Evolutionary conservation across 2,329 filamentous ascomycete species (phyloP), one percentile per base, ranked within the genome.

Genomic region (Colletotrichum musicola): DNA sequence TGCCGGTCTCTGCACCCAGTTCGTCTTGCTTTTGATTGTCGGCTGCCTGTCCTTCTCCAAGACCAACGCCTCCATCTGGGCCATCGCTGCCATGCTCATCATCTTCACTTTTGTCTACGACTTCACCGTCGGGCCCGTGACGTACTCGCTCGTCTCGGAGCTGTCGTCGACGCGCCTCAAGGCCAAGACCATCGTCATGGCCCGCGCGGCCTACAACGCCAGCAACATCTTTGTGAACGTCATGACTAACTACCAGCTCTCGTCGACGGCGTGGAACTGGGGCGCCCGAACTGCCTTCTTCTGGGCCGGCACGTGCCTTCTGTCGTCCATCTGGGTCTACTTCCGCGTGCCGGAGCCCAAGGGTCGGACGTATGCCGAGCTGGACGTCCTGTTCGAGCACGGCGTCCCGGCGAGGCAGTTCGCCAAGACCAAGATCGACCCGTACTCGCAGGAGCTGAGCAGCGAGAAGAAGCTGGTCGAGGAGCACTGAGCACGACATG

Each of bases 81-180:
- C 84, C 69, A 75, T 86, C 50, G 81, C 82, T 35, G 72, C 80
- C 69, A 75, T 89, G 73, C 77, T 88, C 4, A 80, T 89, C 49
- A 74, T 86, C 46, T 87, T 84, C 71, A 86, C 84, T 0, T 84
- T 87, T 61, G 77, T 84, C 2, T 89, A 88, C 75, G 85, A 86
- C 76, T 81, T 85, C 62, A 85, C 85, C 1, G 81, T 88, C 13
- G 88, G 87, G 0, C 86, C 86, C 0, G 82, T 87, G 7, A 83
- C 83, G 4, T 89, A 87, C 74, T 81, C 81, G 1, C 77, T 88
- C 30, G 73, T 87, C 12, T 82, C 86, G 0, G 87, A 89, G 71
- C 80, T 85, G 4, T 86, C 85, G 0, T 87, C 86, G 0, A 84
- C 84, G 0, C 81, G 86, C 9, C 82, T 89, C 44, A 84, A 85